phyloP scores from a whole-genome alignment of 768 basidiomycete genomes.

The Suillus cothurnatus region DNA sequence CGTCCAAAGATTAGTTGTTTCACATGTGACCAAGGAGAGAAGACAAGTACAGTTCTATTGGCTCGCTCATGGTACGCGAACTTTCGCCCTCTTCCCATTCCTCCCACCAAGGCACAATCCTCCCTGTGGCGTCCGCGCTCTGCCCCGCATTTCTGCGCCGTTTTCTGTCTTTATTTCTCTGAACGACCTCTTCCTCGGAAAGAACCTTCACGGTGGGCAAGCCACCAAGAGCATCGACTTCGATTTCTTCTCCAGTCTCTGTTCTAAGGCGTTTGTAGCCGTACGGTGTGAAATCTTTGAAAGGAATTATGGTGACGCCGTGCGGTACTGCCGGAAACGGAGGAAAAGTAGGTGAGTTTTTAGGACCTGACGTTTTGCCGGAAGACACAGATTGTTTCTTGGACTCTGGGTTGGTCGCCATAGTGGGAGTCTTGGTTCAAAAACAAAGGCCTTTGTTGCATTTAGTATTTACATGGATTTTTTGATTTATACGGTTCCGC shows the following conservation, averaged over 20 bases:
- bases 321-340: slow-evolving; percentile 48
- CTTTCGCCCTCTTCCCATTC: slow-evolving; percentile 34
- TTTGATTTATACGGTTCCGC: slow-evolving; percentile 6
- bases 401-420: not conserved
- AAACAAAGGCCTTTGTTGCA: slow-evolving; percentile 8
- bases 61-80: slow-evolving; percentile 20
- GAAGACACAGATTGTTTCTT: slow-evolving; percentile 5
- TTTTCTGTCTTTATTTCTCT: slow-evolving; percentile 19
- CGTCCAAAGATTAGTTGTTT: not conserved
- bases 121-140: slow-evolving; percentile 21
- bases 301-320: slow-evolving; percentile 45
- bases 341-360: slow-evolving; percentile 35
- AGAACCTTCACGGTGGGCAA: slow-evolving; percentile 29
- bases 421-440: not conserved
- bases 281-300: slow-evolving; percentile 39
- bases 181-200: slow-evolving; percentile 23
- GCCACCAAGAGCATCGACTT: slow-evolving; percentile 27
- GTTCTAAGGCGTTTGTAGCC: slow-evolving; percentile 21
- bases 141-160: slow-evolving; percentile 24
- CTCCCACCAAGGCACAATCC: slow-evolving; percentile 33
- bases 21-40: not conserved
- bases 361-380: not conserved
- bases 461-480: slow-evolving; percentile 1
- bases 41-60: slow-evolving; percentile 35
- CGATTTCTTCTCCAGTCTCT: slow-evolving; percentile 19